A percentile compares a stretch with the other conserved stretches of the same genome.
phyloP scores from a whole-genome alignment of 352 stramenopile genomes.

The Globisporangium irregulare region DNA sequence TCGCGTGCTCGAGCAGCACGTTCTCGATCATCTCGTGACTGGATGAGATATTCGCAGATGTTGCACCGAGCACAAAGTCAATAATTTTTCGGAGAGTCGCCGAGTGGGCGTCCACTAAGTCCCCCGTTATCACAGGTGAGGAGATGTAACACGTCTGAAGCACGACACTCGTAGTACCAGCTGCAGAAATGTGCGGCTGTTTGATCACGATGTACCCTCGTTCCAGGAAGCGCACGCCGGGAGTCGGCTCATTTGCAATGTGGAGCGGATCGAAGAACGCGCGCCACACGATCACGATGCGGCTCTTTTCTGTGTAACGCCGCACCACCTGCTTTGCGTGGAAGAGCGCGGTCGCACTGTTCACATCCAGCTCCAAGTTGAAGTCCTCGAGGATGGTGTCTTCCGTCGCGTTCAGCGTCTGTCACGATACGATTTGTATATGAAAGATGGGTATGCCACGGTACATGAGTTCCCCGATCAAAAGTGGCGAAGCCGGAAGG shows the following conservation, averaged over 20 bases:
- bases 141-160: conserved; percentile 36
- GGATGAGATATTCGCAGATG: conserved; percentile 26
- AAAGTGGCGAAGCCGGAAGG: too few relatives aligned
- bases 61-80: conserved; percentile 36
- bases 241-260: conserved; percentile 36
- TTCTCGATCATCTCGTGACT: conserved; percentile 51
- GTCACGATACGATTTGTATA: neutral
- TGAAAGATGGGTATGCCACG: too few relatives aligned
- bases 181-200: neutral
- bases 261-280: conserved; percentile 45
- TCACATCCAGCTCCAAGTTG: conserved; percentile 43
- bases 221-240: conserved; percentile 51
- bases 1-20: conserved; percentile 33
- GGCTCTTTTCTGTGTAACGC: conserved; percentile 43
- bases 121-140: conserved; percentile 22
- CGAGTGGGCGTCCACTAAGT: neutral
- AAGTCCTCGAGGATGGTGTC: conserved; percentile 64
- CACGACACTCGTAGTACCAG: conserved; percentile 3
- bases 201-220: conserved; percentile 55
- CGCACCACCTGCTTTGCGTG: conserved; percentile 43
- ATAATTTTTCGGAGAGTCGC: conserved; percentile 13
- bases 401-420: conserved; percentile 21
- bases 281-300: conserved; percentile 55
- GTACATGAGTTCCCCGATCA: too few relatives aligned
- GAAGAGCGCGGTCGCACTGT: conserved; percentile 43